Evolutionary conservation across 2,329 filamentous ascomycete species (phyloP).

Genomic region (Paraphoma sp.): DNA sequence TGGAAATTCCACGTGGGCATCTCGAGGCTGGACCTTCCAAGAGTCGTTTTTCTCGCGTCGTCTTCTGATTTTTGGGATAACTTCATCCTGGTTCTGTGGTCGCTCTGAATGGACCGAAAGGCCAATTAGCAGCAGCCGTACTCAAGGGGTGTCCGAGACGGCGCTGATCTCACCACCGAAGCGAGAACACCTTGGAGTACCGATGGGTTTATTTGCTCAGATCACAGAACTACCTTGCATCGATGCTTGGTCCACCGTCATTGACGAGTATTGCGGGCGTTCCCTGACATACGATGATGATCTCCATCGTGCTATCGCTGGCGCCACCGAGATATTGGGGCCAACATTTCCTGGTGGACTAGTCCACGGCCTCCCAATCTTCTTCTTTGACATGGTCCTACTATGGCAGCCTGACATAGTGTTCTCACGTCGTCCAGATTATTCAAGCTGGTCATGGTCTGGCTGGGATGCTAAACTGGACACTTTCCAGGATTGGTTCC

Average conservation of each 20-base stretch:
- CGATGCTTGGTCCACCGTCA: neutral
- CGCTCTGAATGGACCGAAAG: neutral
- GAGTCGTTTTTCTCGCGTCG: constrained; percentile 15
- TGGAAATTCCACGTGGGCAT: neutral
- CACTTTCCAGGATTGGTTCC: neutral
- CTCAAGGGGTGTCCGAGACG: neutral
- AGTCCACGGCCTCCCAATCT: constrained; percentile 14
- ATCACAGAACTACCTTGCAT: neutral
- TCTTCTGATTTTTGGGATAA: constrained; percentile 7
- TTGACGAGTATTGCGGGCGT: constrained; percentile 4
- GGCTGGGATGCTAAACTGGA: neutral
- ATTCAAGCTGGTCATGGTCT: neutral
- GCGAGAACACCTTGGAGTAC: neutral
- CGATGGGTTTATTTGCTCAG: neutral
- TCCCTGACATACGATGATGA: neutral
- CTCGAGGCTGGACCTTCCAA: constrained; percentile 20
- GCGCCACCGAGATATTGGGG: constrained; percentile 5
- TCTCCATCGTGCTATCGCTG: constrained; percentile 11
- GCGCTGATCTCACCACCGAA: neutral
- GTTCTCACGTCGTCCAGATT: neutral
- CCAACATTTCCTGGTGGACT: constrained; percentile 10
- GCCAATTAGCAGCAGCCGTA: no score
- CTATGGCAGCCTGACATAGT: constrained; percentile 9
- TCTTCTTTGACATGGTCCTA: constrained; percentile 19
- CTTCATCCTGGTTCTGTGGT: constrained; percentile 12